Evolutionary conservation across 1,284 basidiomycete genomes (phyloP).

Genomic region (Lignosus rhinocerotis): DNA sequence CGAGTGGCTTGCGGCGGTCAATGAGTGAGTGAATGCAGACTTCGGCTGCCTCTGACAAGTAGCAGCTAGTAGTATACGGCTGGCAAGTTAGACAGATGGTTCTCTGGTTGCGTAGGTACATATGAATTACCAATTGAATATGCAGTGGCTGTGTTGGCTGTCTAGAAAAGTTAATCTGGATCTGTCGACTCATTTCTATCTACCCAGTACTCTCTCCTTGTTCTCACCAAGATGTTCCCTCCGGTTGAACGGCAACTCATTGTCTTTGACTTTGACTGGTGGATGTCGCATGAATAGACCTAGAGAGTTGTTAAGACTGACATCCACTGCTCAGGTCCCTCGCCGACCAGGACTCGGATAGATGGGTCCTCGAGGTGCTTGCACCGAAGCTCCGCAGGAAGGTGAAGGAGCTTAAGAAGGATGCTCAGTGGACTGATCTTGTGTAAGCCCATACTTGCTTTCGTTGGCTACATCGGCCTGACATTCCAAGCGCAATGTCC

Average conservation of each 20-base stretch:
- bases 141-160: conserved; percentile 2
- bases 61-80: too few species aligned
- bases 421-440: conserved; percentile 92
- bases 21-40: too few species aligned
- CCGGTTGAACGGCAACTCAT: conserved; percentile 72
- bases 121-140: too few species aligned
- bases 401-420: conserved; percentile 71
- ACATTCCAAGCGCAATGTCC: conserved; percentile 55
- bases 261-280: conserved; percentile 99
- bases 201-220: neutral
- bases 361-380: conserved; percentile 94
- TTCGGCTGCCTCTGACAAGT: too few species aligned
- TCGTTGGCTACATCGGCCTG: neutral
- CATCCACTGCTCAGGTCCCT: conserved; percentile 58
- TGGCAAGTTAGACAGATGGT: too few species aligned
- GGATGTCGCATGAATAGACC: conserved; percentile 20
- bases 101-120: too few species aligned
- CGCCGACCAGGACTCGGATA: conserved; percentile 95
- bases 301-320: neutral
- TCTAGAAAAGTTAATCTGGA: neutral
- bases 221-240: conserved; percentile 28
- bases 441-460: conserved; percentile 58
- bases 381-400: conserved; percentile 83
- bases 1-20: too few species aligned
- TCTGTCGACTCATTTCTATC: conserved; percentile 7